Percentiles rank a stretch among this genome's conserved stretches.
Conservation (phyloP, 139 green algal species). For the Zygnema circumcarinatum region DNA sequence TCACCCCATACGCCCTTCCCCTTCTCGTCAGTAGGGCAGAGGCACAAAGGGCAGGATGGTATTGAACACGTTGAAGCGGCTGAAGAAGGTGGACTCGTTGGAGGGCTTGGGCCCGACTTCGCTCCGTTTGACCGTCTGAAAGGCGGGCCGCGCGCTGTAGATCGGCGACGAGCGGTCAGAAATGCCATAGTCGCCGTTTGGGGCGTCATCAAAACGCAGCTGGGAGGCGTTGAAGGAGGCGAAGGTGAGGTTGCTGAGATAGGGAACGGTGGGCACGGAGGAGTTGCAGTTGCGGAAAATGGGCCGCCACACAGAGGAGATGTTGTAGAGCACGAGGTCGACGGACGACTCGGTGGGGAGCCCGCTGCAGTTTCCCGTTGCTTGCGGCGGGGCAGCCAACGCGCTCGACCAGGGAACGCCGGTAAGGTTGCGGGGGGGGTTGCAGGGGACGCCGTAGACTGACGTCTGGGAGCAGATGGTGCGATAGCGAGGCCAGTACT, state of each 20-base stretch:
- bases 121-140: not conserved
- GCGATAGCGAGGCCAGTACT: not conserved
- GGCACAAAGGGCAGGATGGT: not conserved
- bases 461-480: not conserved
- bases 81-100: not conserved
- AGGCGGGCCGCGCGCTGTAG: not conserved
- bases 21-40: too few species aligned
- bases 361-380: constrained; percentile 22
- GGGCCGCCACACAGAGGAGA: not conserved
- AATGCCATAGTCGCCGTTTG: not conserved
- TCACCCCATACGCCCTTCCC: too few species aligned
- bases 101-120: not conserved
- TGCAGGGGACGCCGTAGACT: not conserved
- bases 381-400: not conserved
- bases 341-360: constrained; percentile 21
- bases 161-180: not conserved
- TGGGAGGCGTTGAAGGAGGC: not conserved
- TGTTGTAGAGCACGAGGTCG: not conserved
- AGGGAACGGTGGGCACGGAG: not conserved
- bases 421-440: not conserved
- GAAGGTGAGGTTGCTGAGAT: not conserved
- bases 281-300: not conserved
- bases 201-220: not conserved
- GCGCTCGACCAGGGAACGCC: not conserved
- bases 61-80: not conserved